Evolutionary conservation across 495 filamentous ascomycete species (phyloP), one percentile per base, ranked within the genome.

Genomic region (Aspergillus sparsus): DNA sequence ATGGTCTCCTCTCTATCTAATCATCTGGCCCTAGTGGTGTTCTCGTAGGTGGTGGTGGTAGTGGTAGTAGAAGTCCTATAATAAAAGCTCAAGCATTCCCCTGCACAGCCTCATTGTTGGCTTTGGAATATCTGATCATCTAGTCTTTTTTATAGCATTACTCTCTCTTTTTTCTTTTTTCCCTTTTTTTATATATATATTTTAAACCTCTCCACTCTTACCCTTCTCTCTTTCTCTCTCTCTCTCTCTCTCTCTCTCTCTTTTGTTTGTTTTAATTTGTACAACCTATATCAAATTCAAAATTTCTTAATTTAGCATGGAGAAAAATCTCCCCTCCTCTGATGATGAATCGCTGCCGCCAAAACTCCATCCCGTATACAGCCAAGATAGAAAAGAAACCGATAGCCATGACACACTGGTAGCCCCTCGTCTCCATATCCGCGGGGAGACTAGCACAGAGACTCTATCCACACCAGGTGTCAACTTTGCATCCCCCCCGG

Each of bases 391-490:
- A 16, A 33, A 35, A 44, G 59, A 62, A 56, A 21, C 18, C 44
- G 42, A 57, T 18, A 62, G 53, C 46, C 45, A 46, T 34, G 57
- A 60, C 7, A 60, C 57, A n/a, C 42, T 62, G 2, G 21, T 37
- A 8, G 37, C 52, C 21, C 59, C 59, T 9, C 18, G 42, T 9
- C 31, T 42, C 3, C 32, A 44, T 8, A 39, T 62, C 45, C 51
- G 59, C 11, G 59, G 55, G 18, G 59, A 53, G 6, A n/a, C 53
- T 13, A 62, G 59, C 34, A 53, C 59, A 39, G 59, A 62, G 46
- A 62, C 59, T 21, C 46, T 62, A 11, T 27, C 59, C 18, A 39
- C 45, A 2, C 53, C 59, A 32, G 13, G 55, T 33, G 46, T 10
- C 33, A 39, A 56, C 12, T 51, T 35, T 16, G 21, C 52, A 27